Percentiles rank a stretch among this genome's conserved stretches.
Evolutionary conservation across 73 alveolate species (phyloP).

Genomic region (Durusdinium trenchii): DNA sequence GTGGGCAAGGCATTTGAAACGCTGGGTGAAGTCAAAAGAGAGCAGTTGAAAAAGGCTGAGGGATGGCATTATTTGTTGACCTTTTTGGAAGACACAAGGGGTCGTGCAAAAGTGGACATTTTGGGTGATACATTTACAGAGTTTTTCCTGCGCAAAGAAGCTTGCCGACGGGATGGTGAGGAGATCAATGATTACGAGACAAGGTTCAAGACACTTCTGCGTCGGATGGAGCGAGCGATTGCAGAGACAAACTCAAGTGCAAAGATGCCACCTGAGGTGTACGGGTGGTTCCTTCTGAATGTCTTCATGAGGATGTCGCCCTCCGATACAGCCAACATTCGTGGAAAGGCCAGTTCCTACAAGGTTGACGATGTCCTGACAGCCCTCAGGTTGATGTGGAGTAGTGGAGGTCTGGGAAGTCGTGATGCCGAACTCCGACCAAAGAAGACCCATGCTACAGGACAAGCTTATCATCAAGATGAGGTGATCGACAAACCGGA

Average conservation of each 20-base stretch:
- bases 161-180: conserved; percentile 22
- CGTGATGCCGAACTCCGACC: neutral
- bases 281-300: conserved; percentile 41
- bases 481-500: neutral
- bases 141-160: conserved; percentile 3
- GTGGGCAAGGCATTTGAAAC: conserved; percentile 6
- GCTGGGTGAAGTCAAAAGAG: neutral
- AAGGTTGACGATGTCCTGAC: neutral
- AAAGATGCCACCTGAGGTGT: conserved; percentile 12
- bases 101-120: conserved; percentile 23
- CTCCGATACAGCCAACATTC: conserved; percentile 20
- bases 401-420: neutral
- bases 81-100: neutral
- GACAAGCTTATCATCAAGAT: neutral
- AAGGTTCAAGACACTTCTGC: neutral
- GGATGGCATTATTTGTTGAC: neutral
- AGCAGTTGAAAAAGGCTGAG: neutral
- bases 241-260: neutral
- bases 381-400: neutral
- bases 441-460: neutral
- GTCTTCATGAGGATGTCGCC: conserved; percentile 24
- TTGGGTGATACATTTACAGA: conserved; percentile 40
- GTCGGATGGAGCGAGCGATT: conserved; percentile 8
- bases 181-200: conserved; percentile 28
- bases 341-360: neutral